phyloP scores from a whole-genome alignment of 2,329 filamentous ascomycete species.

The Aspergillus sclerotialis region DNA sequence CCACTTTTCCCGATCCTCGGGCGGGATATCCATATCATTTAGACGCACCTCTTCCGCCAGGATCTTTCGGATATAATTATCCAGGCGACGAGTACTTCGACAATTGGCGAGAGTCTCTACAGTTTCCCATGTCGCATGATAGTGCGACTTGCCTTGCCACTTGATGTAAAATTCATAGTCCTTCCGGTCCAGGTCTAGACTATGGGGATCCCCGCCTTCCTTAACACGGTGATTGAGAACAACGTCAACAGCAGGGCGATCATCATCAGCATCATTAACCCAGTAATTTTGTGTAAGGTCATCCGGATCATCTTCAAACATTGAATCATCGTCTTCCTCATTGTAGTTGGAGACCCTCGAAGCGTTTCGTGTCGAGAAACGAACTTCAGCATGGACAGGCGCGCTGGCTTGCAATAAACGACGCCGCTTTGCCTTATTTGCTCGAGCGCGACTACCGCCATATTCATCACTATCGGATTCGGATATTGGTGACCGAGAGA shows the following conservation, averaged over 20 bases:
- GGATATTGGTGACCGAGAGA: conserved; percentile 56
- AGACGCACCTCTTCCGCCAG: conserved; percentile 75
- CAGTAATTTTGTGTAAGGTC: conserved; percentile 63
- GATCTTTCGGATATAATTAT: conserved; percentile 87
- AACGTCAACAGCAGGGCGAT: conserved; percentile 78
- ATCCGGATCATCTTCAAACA: conserved; percentile 53
- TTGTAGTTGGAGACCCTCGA: conserved; percentile 66
- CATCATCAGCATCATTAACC: conserved; percentile 61
- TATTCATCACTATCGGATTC: conserved; percentile 65
- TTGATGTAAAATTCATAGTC: conserved; percentile 92
- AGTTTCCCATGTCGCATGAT: conserved; percentile 93
- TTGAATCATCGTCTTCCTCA: conserved; percentile 56
- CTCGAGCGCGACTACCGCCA: conserved; percentile 64
- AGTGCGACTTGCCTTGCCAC: conserved; percentile 92
- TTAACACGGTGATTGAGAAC: conserved; percentile 80
- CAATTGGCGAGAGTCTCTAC: conserved; percentile 66
- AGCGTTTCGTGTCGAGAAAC: conserved; percentile 83
- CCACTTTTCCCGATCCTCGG: conserved; percentile 87
- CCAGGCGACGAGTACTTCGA: conserved; percentile 78
- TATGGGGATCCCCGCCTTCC: conserved; percentile 50
- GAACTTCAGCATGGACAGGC: conserved; percentile 68
- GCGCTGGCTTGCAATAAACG: conserved; percentile 61
- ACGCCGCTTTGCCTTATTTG: conserved; percentile 68
- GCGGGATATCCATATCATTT: conserved; percentile 64
- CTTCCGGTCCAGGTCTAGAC: conserved; percentile 38